These are phyloP conservation scores for Oenanthe sinensis DNA, from an alignment of 129 eudicot genomes.

Conservation along the genomic window DNA sequence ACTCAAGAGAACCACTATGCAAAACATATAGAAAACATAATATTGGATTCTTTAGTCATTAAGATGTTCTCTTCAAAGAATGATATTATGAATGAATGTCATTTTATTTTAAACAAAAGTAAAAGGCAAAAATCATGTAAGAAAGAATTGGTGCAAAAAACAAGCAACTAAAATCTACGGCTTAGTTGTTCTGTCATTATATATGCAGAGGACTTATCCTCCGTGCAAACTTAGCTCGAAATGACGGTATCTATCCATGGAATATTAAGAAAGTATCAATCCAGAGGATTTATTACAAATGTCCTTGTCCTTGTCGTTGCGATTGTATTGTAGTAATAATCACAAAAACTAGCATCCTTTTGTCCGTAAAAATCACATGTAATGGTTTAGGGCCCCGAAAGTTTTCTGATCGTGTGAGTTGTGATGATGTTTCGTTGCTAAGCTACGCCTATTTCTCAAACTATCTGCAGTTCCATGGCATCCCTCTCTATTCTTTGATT, in stretches of 20 bases:
- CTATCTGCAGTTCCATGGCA: slow-evolving; percentile 15
- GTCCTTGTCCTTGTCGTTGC: neutral
- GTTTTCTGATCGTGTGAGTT: slow-evolving; percentile 23
- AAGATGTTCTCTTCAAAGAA: neutral
- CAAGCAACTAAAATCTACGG: neutral
- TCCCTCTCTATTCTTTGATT: slow-evolving; percentile 45
- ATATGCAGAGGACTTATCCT: neutral
- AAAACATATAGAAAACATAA: neutral
- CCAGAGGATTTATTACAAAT: neutral
- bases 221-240: neutral
- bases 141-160: neutral
- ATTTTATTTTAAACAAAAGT: neutral
- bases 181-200: neutral
- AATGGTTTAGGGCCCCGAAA: slow-evolving; percentile 57
- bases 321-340: neutral
- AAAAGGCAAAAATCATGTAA: neutral
- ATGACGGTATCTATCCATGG: neutral
- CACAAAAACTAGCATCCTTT: slow-evolving; percentile 25
- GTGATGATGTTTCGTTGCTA: neutral
- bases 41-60: neutral
- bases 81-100: neutral
- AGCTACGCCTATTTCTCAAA: too few species aligned
- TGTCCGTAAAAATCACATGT: slow-evolving; percentile 40
- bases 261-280: neutral
- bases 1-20: neutral